Base-by-base conservation (phyloP, 31 red algal genomes). In the Odonthalia washingtoniensis region DNA sequence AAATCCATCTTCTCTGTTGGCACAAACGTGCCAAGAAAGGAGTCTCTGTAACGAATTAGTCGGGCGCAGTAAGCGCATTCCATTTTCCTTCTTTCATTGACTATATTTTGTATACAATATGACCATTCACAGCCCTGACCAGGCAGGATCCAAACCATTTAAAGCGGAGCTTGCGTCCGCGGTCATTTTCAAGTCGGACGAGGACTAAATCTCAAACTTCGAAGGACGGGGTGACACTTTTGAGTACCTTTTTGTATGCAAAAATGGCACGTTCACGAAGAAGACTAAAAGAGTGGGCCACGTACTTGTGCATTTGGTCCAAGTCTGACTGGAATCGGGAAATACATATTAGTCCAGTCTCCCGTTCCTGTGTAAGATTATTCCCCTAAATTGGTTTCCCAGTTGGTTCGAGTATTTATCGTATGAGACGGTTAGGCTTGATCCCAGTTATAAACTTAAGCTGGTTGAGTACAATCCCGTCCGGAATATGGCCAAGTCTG, bases 91-190 rank as follows among this genome's bases (percentile, higher is more conserved):
- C 24, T 40, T n/a, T 17, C 21, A 41, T 17, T 17, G 52, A 26
- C 68, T 49, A 27, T 9, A 86, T 63, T 4, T 43, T 37, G 70
- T 75, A 86, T 0, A 83, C 80, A 34, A 83, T 52, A 5, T 30
- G 62, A 16, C 62, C 36, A 35, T 69, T 0, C 3, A 83, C 70
- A 43, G 39, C 70, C 4, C 27, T 75, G 30, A 86, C 43, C 28
- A 30, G 82, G 27, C 82, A 46, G 9, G 82, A 69, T 44, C 68
- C 82, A 40, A 61, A 86, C 82, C 68, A 86, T 3, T 49, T 37
- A 42, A 86, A 60, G 21, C 82, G 82, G 34, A 77, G 61, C 53
- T 86, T 86, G 70, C 75, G 34, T 5, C 82, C 68, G 24, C 82
- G 82, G 75, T 86, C 39, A 37, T 44, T 52, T 6, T 66, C 68